phyloP scores from a whole-genome alignment of 176 grass and related monocot species.

The Musa beccarii region DNA sequence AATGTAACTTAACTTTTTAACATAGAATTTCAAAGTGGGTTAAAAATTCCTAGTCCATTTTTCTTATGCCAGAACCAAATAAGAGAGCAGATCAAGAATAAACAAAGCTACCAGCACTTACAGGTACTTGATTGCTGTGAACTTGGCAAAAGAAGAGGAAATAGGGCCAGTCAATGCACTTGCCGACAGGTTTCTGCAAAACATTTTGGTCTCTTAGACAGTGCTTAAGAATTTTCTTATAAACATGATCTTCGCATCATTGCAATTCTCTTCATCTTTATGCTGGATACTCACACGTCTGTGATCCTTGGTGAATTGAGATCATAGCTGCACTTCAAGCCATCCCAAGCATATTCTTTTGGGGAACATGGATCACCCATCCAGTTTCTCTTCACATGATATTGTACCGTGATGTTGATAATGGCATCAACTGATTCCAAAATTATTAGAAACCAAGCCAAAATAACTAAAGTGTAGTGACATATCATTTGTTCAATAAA shows the following conservation, averaged over 20 bases:
- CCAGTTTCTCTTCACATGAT: slow-evolving; percentile 40
- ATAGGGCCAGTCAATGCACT: slow-evolving; percentile 39
- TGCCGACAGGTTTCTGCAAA: slow-evolving; percentile 35
- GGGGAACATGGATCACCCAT: slow-evolving; percentile 55
- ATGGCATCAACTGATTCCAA: slow-evolving; percentile 52
- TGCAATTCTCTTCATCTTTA: background rate
- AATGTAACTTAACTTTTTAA: background rate
- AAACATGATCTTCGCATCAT: background rate
- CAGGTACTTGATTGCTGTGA: slow-evolving; percentile 34
- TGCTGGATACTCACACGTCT: slow-evolving; percentile 30
- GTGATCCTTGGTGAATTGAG: slow-evolving; percentile 37
- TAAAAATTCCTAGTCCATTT: background rate
- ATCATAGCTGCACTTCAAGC: slow-evolving; percentile 42
- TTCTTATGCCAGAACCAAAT: background rate
- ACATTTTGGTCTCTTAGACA: background rate
- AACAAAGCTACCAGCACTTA: slow-evolving; percentile 9
- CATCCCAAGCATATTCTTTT: slow-evolving; percentile 35
- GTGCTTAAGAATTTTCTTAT: background rate
- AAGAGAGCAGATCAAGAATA: background rate
- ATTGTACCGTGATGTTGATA: slow-evolving; percentile 31
- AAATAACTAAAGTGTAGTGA: background rate
- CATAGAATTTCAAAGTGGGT: background rate
- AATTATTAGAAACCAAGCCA: background rate
- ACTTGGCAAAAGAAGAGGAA: slow-evolving; percentile 32
- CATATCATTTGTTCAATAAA: background rate